phyloP scores from a whole-genome alignment of 441 rosid genomes.

The Gossypium gossypioides region DNA sequence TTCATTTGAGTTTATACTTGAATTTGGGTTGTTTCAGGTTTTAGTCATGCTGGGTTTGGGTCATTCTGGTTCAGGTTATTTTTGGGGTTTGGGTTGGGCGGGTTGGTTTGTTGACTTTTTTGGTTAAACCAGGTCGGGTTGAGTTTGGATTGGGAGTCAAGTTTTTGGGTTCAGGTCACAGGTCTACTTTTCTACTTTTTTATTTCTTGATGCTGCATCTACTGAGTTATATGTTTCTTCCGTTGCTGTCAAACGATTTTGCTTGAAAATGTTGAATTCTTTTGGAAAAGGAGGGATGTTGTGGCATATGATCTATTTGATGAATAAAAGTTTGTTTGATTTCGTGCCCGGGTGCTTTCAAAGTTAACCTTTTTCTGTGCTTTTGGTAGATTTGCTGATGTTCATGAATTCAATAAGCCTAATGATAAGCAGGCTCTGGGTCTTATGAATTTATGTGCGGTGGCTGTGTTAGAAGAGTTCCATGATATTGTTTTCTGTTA shows the following conservation, averaged over 20 bases:
- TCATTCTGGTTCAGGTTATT: too few species aligned
- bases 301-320: neutral
- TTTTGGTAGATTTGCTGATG: conserved; percentile 70
- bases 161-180: too few species aligned
- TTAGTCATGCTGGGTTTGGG: too few species aligned
- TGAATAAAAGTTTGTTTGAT: neutral
- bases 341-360: conserved; percentile 9
- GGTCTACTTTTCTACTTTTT: neutral
- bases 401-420: conserved; percentile 86
- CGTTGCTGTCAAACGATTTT: neutral
- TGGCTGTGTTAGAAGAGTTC: conserved; percentile 60
- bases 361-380: conserved; percentile 20
- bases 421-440: conserved; percentile 78
- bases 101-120: too few species aligned
- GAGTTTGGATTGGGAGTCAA: too few species aligned
- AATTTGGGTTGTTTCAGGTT: too few species aligned
- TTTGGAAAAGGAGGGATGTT: neutral
- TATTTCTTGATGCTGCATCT: neutral
- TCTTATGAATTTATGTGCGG: conserved; percentile 90
- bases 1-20: too few species aligned
- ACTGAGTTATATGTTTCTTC: conserved; percentile 5
- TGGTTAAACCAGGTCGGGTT: too few species aligned
- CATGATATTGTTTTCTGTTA: conserved; percentile 59
- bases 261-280: neutral
- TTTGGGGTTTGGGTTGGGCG: too few species aligned